Evolutionary conservation across 306 rosid genomes (phyloP).

Genomic region (Acacia acuminata): DNA sequence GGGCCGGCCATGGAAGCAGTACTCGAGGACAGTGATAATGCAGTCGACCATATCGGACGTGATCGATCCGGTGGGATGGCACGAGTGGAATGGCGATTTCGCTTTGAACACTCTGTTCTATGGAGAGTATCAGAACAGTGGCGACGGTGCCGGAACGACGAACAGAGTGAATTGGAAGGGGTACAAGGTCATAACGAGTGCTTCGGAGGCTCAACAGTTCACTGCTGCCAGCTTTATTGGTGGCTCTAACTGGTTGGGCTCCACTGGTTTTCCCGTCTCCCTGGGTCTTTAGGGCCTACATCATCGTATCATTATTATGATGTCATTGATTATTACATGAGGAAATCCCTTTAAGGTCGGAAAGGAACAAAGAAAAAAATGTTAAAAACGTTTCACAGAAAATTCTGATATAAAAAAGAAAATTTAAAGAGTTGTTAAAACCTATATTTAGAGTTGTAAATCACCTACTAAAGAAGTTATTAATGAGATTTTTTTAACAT

Average conservation of each 20-base stretch:
- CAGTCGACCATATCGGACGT: constrained; percentile 52
- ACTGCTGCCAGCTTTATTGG: constrained; percentile 53
- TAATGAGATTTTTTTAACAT: too few species aligned
- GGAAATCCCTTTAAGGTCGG: too few species aligned
- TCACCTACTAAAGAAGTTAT: too few species aligned
- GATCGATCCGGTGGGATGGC: constrained; percentile 71
- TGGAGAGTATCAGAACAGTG: constrained; percentile 58
- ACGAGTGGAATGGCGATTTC: constrained; percentile 55
- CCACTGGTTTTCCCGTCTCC: constrained; percentile 61
- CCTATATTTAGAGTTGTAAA: too few species aligned
- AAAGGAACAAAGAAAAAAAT: too few species aligned
- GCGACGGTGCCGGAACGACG: constrained; percentile 58
- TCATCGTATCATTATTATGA: not conserved
- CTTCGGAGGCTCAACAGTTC: constrained; percentile 53
- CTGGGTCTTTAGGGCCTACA: constrained; percentile 45
- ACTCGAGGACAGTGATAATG: constrained; percentile 72
- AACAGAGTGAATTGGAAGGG: constrained; percentile 70
- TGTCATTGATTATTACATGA: not conserved
- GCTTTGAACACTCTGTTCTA: constrained; percentile 59
- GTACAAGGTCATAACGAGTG: constrained; percentile 50
- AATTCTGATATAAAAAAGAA: too few species aligned
- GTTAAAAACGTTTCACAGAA: too few species aligned
- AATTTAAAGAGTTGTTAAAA: too few species aligned
- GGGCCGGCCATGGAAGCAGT: constrained; percentile 79
- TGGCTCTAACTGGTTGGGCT: constrained; percentile 58